Evolutionary conservation across 106 monocot genomes (phyloP), one percentile per base, ranked within the genome.

Genomic region (Ottelia alismoides): DNA sequence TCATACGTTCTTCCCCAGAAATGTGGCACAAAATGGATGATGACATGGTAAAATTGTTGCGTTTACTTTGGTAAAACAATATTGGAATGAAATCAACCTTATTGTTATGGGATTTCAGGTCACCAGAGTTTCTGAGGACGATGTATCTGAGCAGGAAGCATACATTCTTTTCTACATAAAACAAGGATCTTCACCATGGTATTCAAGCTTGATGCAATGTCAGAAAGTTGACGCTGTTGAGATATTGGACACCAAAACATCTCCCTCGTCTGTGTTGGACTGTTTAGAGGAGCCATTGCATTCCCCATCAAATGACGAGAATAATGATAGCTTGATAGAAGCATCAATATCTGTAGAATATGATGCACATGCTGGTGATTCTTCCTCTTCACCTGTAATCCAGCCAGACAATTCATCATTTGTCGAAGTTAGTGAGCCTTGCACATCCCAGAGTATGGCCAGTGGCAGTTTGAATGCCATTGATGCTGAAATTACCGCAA

Each of bases 1-100:
- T 11, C 18, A 44, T 86, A 20, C 80, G 85, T 28, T 68, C 85
- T 45, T 81, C 80, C 27, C 63, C 71, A 2, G 60, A 59, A 2
- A 22, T 60, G 9, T 86, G 85, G 85, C 30, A 77, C 53, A 40
- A 23, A 49, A 63, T 81, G 69, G 56, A 86, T 56, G 85, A 86
- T 24, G 30, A 51, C 0, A 1, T 29, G 30, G 73, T 51, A 69
- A 55, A 46, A 31, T 1, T 29, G 29, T 14, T 27, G 48, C 3
- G 2, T 55, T 11, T 24, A 22, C 14, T 56, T 43, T 20, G 1
- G 2, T 20, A 16, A 65, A 56, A 7, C 30, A 20, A 7, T 48
- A 22, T 28, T 23, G 50, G 3, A 22, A 7, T 30, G 18, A 22
- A 20, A 56, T 49, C 5, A 25, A 32, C 7, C 17, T 49, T 28